Evolutionary conservation across 306 rosid genomes (phyloP), one percentile per base, ranked within the genome.

Genomic region (Coriaria nepalensis): DNA sequence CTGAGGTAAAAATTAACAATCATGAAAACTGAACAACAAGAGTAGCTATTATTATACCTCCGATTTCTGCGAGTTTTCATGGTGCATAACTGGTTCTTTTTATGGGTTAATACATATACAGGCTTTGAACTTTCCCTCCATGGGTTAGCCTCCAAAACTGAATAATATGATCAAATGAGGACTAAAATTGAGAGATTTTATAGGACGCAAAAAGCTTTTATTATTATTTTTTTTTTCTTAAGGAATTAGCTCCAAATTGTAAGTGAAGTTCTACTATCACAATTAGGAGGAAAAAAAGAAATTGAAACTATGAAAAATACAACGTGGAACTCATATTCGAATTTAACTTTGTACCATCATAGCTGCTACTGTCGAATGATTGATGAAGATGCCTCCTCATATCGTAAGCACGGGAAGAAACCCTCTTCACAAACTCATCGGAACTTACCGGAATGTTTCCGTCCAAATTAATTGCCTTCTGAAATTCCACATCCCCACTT

Each of bases 21-120:
- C n/a, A 37, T 36, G 35, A 34, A 20, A 13, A 37, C 14, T 12
- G 43, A 64, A 56, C 7, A 63, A 52, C 43, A 45, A 44, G n/a
- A 48, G 59, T 20, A n/a, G 33, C 50, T 35, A 9, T 61, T 11
- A 42, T 38, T 9, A 36, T 43, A 90, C 98, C 95, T 81, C 68
- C 71, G 75, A 67, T 82, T 90, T 75, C 82, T 85, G n/a, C 95
- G 76, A 45, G 94, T 90, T 71, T 85, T 90, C 98, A 90, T 90
- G 2, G 98, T 90, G 67, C 95, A 85, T 66, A 90, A 40, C 60
- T 76, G 86, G 68, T 90, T 90, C 65, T 90, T 87, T 61, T 76
- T 77, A 12, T 79, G 98, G 7, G 98, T 79, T 52, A 90, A 72
- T 48, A 90, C 93, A 57, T 85, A 90, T 35, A 90, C 98, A 35